Evolutionary conservation across 2,329 filamentous ascomycete genomes (phyloP), one percentile per base, ranked within the genome.

Genomic region (Gliomastix tumulicola): DNA sequence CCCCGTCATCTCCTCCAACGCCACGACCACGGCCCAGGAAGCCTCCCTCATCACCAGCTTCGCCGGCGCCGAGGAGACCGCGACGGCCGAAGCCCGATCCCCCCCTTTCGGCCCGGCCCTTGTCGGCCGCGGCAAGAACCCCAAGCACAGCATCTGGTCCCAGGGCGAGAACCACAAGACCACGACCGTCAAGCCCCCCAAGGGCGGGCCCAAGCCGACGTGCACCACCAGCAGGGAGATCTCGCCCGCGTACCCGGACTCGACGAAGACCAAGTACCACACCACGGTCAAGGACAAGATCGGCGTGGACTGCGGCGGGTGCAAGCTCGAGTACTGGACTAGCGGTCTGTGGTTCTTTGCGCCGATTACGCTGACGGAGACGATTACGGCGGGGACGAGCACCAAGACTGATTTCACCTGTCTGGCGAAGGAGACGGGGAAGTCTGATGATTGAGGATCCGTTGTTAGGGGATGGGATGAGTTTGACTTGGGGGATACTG

Each of bases 291-390:
- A n/a, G n/a, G 13, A n/a, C 13, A 32, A n/a, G 15, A 9, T 18
- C 8, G n/a, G 13, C 8, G 13, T 18, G 13, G 19, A 32, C 7
- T 18, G 31, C 31, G 31, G 15, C 13, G 8, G 8, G 9, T 21
- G 16, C 15, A 18, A 13, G 9, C 19, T 21, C 19, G 16, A 18
- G 31, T 32, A 18, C 11, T 13, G 19, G 7, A 18, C 31, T 6
- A 12, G 31, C 16, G 15, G 17, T n/a, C 16, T 21, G 16, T 33
- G 30, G 8, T 21, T 38, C 10, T 32, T 42, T 16, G 39, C 39
- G 18, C 38, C 41, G n/a, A 37, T 38, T 18, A 17, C 25, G 4
- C 13, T 17, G 10, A 23, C 37, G 11, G 34, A 36, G 25, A 36
- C 31, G 17, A 38, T 41, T 18, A 18, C 31, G 16, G 8, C 7